A percentile compares a stretch with the other conserved stretches of the same genome.
Evolutionary conservation across 176 grass and related monocot genomes (phyloP).

Genomic region (Typha latifolia): DNA sequence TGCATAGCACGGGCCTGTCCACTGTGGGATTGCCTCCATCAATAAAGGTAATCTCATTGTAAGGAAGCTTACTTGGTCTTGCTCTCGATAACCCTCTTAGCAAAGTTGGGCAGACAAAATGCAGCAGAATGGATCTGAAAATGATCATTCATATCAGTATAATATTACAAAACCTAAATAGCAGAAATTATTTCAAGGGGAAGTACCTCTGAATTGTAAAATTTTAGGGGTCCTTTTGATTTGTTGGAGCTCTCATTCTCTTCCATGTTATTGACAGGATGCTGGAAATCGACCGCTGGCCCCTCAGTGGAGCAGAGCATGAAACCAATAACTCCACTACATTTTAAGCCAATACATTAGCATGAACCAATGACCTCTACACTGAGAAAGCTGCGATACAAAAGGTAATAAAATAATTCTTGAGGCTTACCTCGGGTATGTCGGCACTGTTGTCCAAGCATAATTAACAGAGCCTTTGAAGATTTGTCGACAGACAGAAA

Average conservation of each 20-base stretch:
- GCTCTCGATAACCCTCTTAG: slow-evolving; percentile 62
- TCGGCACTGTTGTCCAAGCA: slow-evolving; percentile 97
- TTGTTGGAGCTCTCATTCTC: slow-evolving; percentile 61
- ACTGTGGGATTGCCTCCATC: no score
- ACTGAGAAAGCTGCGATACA: not conserved
- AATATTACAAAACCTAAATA: not conserved
- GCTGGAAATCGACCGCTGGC: slow-evolving; percentile 59
- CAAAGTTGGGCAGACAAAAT: slow-evolving; percentile 92
- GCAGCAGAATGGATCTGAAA: slow-evolving; percentile 76
- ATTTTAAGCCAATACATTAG: no score
- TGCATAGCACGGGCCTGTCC: no score
- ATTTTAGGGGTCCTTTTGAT: slow-evolving; percentile 70
- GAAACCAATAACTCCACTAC: slow-evolving; percentile 87
- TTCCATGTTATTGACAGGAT: slow-evolving; percentile 57
- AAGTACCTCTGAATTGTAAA: slow-evolving; percentile 80
- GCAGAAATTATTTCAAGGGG: not conserved
- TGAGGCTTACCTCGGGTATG: slow-evolving; percentile 68
- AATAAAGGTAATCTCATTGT: no score
- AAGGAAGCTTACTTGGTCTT: slow-evolving; percentile 26
- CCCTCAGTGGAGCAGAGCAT: slow-evolving; percentile 95
- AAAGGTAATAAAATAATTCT: not conserved
- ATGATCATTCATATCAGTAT: not conserved
- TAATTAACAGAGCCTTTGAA: slow-evolving; percentile 91
- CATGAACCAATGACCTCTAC: no score
- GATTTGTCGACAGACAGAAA: slow-evolving; percentile 56